Conservation (phyloP, 306 rosid genomes). For the Ceratonia siliqua region DNA sequence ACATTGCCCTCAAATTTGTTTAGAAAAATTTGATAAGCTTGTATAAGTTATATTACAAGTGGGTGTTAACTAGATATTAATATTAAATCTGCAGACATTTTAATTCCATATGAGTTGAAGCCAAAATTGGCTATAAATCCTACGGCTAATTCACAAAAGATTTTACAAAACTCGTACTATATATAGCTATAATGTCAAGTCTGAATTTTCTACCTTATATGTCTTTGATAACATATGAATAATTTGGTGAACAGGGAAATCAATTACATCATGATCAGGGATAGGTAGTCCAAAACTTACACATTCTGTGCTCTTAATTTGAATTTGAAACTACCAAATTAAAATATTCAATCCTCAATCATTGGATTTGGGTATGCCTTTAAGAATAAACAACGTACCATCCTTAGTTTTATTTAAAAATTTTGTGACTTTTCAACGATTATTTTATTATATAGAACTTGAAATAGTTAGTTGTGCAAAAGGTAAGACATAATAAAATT, state of each 20-base stretch:
- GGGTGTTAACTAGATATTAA: neutral
- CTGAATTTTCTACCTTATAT: neutral
- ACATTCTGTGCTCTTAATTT: neutral
- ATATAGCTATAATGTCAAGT: neutral
- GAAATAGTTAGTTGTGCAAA: too few relatives aligned
- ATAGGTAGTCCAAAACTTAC: neutral
- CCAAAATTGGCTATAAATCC: neutral
- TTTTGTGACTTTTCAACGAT: neutral
- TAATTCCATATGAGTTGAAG: neutral
- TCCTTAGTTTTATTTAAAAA: neutral
- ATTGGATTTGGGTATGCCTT: neutral
- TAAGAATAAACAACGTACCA: neutral
- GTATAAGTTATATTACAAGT: neutral
- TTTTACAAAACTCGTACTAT: neutral
- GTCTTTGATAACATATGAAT: neutral
- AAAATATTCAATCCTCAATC: neutral
- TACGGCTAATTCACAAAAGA: neutral
- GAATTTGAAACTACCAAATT: neutral
- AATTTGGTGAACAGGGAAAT: neutral
- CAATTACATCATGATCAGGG: neutral
- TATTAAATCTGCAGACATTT: neutral
- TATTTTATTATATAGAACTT: neutral
- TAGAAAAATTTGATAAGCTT: neutral
- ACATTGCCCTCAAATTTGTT: neutral
- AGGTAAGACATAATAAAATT: too few relatives aligned